These are phyloP conservation scores for Penicillium rolfsii DNA, from an alignment of 2,329 filamentous ascomycete species.

Conservation along the genomic window DNA sequence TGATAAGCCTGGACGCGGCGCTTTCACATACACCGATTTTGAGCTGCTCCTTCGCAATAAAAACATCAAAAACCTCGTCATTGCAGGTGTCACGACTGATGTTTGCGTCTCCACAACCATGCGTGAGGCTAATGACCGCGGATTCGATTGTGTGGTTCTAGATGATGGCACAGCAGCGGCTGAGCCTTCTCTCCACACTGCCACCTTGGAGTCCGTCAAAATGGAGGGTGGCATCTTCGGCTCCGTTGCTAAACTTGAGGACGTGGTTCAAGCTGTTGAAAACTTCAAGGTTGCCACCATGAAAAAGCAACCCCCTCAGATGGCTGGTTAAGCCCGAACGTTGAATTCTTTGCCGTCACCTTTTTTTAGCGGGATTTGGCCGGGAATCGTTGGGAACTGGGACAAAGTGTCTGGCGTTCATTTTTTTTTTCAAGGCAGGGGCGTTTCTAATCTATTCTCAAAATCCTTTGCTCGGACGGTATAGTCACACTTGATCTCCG, in stretches of 20 bases:
- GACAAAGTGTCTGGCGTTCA: conserved; percentile 22
- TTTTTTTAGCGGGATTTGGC: conserved; percentile 4
- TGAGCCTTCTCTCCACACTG: conserved; percentile 46
- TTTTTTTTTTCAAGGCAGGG: conserved; percentile 15
- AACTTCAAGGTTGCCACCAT: conserved; percentile 47
- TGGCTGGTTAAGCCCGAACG: conserved; percentile 29
- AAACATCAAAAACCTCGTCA: conserved; percentile 56
- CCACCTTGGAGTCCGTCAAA: conserved; percentile 49
- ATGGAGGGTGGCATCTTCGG: conserved; percentile 54
- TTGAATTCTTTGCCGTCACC: background rate
- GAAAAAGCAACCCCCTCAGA: conserved; percentile 49
- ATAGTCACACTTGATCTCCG: background rate
- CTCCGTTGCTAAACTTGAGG: conserved; percentile 43
- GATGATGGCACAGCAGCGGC: conserved; percentile 54
- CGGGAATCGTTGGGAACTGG: conserved; percentile 8
- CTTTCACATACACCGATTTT: conserved; percentile 59
- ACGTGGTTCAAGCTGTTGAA: conserved; percentile 47
- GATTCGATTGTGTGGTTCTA: conserved; percentile 57
- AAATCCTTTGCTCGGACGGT: background rate
- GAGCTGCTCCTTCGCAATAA: conserved; percentile 56
- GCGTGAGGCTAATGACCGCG: conserved; percentile 59
- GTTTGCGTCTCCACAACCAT: conserved; percentile 60
- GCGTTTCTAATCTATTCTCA: conserved; percentile 4
- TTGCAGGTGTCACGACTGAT: conserved; percentile 60
- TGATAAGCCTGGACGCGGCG: conserved; percentile 59